phyloP scores from a whole-genome alignment of 2,329 filamentous ascomycete genomes.

The Neonectria neomacrospora region DNA sequence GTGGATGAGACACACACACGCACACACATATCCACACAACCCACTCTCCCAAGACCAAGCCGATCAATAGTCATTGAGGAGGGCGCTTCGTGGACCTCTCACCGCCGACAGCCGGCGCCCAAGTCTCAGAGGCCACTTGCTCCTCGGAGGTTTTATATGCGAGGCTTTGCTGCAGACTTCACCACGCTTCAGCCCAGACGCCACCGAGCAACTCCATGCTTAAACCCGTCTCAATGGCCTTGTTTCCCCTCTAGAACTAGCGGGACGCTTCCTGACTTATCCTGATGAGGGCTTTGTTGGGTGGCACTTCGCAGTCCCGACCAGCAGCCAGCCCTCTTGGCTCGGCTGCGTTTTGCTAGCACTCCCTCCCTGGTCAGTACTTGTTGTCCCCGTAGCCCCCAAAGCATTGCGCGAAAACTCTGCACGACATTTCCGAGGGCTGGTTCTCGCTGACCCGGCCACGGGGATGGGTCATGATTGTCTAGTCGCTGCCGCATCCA shows the following conservation, averaged over 20 bases:
- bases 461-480: not conserved
- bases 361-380: not conserved
- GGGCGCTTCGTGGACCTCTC: not conserved
- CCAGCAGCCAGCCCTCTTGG: not conserved
- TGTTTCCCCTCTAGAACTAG: not conserved
- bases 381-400: not conserved
- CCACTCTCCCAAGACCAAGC: not conserved
- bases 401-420: not conserved
- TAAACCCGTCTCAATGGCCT: not conserved
- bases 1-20: not conserved
- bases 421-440: not conserved
- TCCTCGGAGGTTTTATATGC: not conserved
- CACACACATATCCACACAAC: not conserved
- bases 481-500: not conserved
- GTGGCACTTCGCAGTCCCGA: not conserved
- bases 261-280: not conserved
- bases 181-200: not conserved
- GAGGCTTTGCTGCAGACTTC: not conserved
- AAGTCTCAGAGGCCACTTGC: not conserved
- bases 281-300: not conserved
- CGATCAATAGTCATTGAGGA: not conserved
- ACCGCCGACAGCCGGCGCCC: not conserved
- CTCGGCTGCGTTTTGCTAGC: not conserved
- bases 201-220: not conserved
- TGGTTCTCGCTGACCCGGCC: not conserved